Conservation (phyloP, 495 filamentous ascomycete genomes). For the Tirmania nivea region DNA sequence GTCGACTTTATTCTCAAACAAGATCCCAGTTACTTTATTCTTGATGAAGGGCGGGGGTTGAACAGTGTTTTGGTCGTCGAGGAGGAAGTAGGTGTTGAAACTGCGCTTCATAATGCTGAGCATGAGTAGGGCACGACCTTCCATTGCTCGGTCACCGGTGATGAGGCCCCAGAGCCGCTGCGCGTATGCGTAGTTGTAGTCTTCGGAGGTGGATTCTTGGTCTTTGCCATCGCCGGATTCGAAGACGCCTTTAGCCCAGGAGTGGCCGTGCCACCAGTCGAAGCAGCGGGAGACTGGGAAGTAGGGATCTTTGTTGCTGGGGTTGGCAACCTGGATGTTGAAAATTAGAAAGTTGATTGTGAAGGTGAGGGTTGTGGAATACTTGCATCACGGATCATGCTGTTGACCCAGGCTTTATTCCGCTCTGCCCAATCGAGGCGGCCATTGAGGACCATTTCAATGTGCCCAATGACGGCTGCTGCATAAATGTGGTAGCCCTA, state of each 20-base stretch:
- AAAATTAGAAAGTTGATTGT: constrained; percentile 20
- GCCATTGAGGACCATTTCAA: constrained; percentile 33
- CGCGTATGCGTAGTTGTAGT: constrained; percentile 68
- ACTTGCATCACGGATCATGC: constrained; percentile 49
- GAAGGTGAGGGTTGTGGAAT: constrained; percentile 33
- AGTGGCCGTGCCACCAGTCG: constrained; percentile 90
- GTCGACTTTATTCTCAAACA: constrained; percentile 93
- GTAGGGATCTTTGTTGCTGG: constrained; percentile 40
- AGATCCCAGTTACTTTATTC: constrained; percentile 73
- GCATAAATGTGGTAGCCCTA: constrained; percentile 66
- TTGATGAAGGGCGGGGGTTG: constrained; percentile 53
- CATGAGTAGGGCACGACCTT: constrained; percentile 67
- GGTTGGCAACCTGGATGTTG: constrained; percentile 59
- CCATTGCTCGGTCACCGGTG: constrained; percentile 53
- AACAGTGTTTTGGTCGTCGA: constrained; percentile 40
- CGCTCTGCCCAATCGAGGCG: constrained; percentile 33
- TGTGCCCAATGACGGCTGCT: constrained; percentile 59
- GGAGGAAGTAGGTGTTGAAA: constrained; percentile 61
- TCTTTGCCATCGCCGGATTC: constrained; percentile 73
- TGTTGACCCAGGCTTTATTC: constrained; percentile 64
- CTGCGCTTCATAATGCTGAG: constrained; percentile 51
- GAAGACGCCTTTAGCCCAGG: constrained; percentile 79
- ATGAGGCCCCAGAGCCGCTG: constrained; percentile 83
- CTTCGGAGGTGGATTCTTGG: constrained; percentile 73
- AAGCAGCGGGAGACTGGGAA: constrained; percentile 72